A percentile compares a stretch with the other conserved stretches of the same genome.
These are phyloP conservation scores for Echium plantagineum DNA, from an alignment of 257 asterid species.

Conservation along the genomic window DNA sequence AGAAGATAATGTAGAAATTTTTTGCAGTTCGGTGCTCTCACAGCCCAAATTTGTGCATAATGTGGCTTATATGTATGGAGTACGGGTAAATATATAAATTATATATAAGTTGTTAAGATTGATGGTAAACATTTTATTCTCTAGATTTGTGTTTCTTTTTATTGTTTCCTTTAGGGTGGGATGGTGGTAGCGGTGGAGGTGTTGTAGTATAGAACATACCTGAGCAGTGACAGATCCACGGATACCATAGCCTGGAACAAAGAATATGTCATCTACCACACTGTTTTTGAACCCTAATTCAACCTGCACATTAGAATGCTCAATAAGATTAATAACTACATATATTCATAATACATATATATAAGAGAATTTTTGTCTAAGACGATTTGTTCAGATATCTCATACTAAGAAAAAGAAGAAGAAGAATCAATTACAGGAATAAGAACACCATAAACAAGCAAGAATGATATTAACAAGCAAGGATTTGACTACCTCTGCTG, in stretches of 20 bases:
- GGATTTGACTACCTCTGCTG: constrained; percentile 48
- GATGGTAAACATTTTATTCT: too few relatives aligned
- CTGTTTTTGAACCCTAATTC: constrained; percentile 64
- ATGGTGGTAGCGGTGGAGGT: neutral
- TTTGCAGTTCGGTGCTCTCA: too few relatives aligned
- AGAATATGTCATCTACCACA: constrained; percentile 59
- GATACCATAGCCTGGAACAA: constrained; percentile 71
- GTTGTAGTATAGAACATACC: constrained; percentile 32
- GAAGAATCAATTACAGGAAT: constrained; percentile 7
- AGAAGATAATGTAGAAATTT: too few relatives aligned
- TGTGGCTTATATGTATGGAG: too few relatives aligned
- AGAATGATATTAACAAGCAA: constrained; percentile 4
- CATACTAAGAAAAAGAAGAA: constrained; percentile 1
- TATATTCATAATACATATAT: neutral
- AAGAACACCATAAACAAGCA: neutral
- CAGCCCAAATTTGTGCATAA: too few relatives aligned
- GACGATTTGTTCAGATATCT: neutral
- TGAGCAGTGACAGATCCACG: constrained; percentile 87
- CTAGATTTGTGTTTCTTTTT: too few relatives aligned
- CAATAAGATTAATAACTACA: constrained; percentile 5
- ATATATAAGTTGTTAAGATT: too few relatives aligned
- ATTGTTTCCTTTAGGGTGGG: neutral
- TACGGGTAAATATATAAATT: too few relatives aligned
- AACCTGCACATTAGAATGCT: constrained; percentile 44
- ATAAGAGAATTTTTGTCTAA: too few relatives aligned